Evolutionary conservation across 257 asterid genomes (phyloP).

Genomic region (Craterostigma plantagineum): DNA sequence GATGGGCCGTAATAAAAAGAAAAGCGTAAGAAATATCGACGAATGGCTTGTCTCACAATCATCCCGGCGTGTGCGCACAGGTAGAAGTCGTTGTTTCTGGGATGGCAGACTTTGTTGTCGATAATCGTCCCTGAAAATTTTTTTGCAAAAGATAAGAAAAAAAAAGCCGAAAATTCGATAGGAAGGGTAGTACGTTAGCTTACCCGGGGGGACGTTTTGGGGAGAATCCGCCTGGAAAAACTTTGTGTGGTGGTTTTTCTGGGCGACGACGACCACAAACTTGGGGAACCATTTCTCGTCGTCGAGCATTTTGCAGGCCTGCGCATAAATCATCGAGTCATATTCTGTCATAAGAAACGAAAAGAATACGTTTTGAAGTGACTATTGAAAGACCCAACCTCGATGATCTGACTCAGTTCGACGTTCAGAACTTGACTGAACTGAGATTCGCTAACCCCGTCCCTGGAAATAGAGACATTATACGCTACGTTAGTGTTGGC

Average conservation of each 20-base stretch:
- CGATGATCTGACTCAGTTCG: slow-evolving; percentile 69
- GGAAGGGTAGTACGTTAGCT: neutral
- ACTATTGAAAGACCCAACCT: slow-evolving; percentile 38
- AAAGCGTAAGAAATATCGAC: no score
- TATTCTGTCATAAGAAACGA: no score
- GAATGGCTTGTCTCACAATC: slow-evolving; percentile 74
- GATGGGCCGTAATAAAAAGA: no score
- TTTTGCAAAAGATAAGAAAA: no score
- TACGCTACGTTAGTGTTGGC: neutral
- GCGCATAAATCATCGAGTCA: neutral
- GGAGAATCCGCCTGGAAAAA: slow-evolving; percentile 68
- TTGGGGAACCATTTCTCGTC: slow-evolving; percentile 68
- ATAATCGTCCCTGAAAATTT: slow-evolving; percentile 70
- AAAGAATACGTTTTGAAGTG: no score
- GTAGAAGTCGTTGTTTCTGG: slow-evolving; percentile 78
- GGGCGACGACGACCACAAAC: slow-evolving; percentile 71
- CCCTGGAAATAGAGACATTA: slow-evolving; percentile 43
- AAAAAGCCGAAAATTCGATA: no score
- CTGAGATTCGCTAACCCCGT: slow-evolving; percentile 84
- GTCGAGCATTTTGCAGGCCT: slow-evolving; percentile 85
- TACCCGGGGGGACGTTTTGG: slow-evolving; percentile 87
- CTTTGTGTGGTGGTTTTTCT: slow-evolving; percentile 86
- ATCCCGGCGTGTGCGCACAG: slow-evolving; percentile 90
- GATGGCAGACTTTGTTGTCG: slow-evolving; percentile 75
- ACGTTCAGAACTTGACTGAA: slow-evolving; percentile 70